phyloP scores from a whole-genome alignment of 2,329 filamentous ascomycete genomes.

The Monosporascus cannonballus region DNA sequence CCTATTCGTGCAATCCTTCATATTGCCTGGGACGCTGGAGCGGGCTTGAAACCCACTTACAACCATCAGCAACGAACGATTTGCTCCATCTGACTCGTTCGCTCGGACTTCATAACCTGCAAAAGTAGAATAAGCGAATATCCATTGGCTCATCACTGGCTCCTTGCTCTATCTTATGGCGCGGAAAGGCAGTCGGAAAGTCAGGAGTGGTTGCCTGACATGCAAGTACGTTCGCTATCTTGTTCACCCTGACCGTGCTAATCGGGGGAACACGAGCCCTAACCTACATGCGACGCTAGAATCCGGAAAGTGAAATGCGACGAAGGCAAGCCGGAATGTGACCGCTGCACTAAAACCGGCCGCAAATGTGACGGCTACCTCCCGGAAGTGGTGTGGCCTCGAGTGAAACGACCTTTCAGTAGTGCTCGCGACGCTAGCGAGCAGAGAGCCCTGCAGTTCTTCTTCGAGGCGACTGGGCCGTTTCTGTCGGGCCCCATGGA shows the following conservation, averaged over 20 bases:
- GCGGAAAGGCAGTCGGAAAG: constrained; percentile 21
- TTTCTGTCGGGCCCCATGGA: constrained; percentile 29
- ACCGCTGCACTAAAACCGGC: constrained; percentile 21
- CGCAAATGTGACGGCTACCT: constrained; percentile 29
- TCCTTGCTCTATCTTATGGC: constrained; percentile 9
- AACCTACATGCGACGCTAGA: constrained; percentile 3
- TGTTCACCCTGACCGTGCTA: background rate
- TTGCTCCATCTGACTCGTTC: constrained; percentile 8
- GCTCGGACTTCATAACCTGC: constrained; percentile 12
- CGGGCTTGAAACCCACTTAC: no score
- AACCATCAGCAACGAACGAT: no score
- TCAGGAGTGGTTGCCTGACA: constrained; percentile 19
- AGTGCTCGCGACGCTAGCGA: constrained; percentile 19
- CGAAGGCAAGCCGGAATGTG: constrained; percentile 20
- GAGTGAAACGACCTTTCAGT: constrained; percentile 25
- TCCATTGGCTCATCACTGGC: background rate
- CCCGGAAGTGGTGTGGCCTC: constrained; percentile 25
- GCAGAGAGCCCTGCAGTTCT: constrained; percentile 30
- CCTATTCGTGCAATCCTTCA: no score
- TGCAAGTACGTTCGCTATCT: constrained; percentile 12
- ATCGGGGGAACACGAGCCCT: background rate
- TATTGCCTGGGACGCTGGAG: no score
- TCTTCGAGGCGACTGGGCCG: constrained; percentile 30
- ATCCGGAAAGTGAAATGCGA: constrained; percentile 24
- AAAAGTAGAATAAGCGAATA: background rate